Evolutionary conservation across 176 grass and related monocot species (phyloP), one percentile per base, ranked within the genome.

Genomic region (Pontederia paniculata): DNA sequence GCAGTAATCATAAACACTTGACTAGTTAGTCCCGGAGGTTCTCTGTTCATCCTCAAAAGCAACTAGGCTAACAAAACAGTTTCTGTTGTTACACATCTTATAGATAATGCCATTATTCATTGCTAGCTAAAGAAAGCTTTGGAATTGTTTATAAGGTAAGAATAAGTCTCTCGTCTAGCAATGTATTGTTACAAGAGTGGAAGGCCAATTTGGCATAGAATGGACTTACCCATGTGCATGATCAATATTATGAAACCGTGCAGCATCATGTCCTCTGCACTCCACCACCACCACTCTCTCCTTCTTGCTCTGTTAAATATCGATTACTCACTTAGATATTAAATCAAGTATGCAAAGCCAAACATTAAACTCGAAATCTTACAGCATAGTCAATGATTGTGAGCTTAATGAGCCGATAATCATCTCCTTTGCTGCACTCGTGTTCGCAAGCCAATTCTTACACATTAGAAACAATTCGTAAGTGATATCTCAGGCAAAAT

Each of bases 191-290:
- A 37, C 3, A 37, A 37, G 28, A 37, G 5, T 6, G 3, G 1
- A 37, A 37, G 0, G 7, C 28, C 3, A 37, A 37, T 37, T 37
- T 37, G 28, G 28, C 28, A 37, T 37, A 37, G 28, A 37, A 37
- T 37, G 28, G 28, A 75, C n/a, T 55, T 75, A 81, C 85, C 86
- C 86, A 69, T 96, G 86, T 45, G 84, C 84, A 74, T 87, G 79
- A 54, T 89, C 86, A 52, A 96, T 68, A 46, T 87, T 84, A 66
- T 87, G 82, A 56, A 90, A 76, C 18, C 83, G 71, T 81, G 91
- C 91, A 84, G 86, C 86, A 77, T 97, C 86, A 76, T 97, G 91
- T 41, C 91, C 91, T 58, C 83, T 90, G 69, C 91, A 87, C 76
- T 97, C 91, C 52, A 97, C 91, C 42, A 87, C 82, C 51, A 84